Evolutionary conservation across 2,329 filamentous ascomycete genomes (phyloP), one percentile per base, ranked within the genome.

Genomic region (Bipolaris sorokiniana): DNA sequence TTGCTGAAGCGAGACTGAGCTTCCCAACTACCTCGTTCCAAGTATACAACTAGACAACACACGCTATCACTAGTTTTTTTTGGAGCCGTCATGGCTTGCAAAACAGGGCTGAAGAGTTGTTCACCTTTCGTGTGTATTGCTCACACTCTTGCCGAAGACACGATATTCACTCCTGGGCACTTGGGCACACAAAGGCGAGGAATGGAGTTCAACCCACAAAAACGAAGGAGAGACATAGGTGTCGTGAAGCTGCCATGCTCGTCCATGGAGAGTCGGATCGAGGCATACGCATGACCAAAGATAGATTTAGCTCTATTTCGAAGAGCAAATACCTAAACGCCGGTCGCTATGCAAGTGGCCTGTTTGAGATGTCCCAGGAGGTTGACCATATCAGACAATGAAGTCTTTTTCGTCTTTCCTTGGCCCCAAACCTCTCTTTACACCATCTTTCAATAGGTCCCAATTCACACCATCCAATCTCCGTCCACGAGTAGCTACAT

Each of bases 381-480:
- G 15, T 10, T 23, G 22, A 26, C n/a, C 13, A 13, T 11, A 20
- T 52, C 52, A 70, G 20, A 64, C 50, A 7, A 47, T 28, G 41
- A 71, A 64, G 9, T 49, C 50, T 37, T 66, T 56, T 37, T 70
- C 69, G 26, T 73, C 63, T 28, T 58, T 66, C 48, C 77, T 70
- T 5, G 72, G 68, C 3, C 77, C 77, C 15, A 78, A 16, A 0
- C 77, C 77, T 28, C 57, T 70, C 56, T 62, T 69, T 2, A 79
- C 56, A 1, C 75, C 76, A 50, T 73, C 68, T 64, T 72, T 74
- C 36, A 79, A 51, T 5, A 69, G 56, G 18, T 84, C 81, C 83
- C 83, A 86, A 54, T 80, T 83, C 38, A 85, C 66, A 7, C 81
- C 81, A 49, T 82, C 80, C 36, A 80, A 73, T 62, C 78, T 80